Conservation (phyloP, 116 monocot species). For the Thalassia testudinum region DNA sequence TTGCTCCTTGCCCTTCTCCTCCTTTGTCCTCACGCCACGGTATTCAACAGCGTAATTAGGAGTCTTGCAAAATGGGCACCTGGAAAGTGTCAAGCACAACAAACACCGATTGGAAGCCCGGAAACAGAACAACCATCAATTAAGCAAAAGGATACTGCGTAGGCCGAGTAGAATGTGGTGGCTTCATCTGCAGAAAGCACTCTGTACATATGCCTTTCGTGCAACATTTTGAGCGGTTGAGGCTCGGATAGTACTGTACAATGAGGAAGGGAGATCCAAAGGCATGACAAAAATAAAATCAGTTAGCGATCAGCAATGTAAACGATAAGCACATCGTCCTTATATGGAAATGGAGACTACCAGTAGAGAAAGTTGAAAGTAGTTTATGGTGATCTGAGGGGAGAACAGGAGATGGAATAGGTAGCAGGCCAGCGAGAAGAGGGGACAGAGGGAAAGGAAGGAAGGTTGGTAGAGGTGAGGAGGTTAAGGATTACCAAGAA, state of each 20-base stretch:
- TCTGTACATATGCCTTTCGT: constrained; percentile 77
- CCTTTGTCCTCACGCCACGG: constrained; percentile 79
- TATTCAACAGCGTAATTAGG: constrained; percentile 91
- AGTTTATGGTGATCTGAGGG: too few relatives aligned
- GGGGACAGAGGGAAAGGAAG: too few relatives aligned
- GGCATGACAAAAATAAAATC: too few relatives aligned
- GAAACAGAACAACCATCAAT: not conserved
- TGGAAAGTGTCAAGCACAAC: constrained; percentile 32
- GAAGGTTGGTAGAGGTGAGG: too few relatives aligned
- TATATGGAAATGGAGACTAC: too few relatives aligned
- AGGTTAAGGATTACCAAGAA: too few relatives aligned
- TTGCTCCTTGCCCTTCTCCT: constrained; percentile 85
- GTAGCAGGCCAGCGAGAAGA: too few relatives aligned
- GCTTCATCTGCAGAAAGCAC: constrained; percentile 90
- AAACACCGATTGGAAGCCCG: not conserved
- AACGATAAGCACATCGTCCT: too few relatives aligned
- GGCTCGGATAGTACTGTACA: constrained; percentile 87
- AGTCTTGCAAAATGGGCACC: constrained; percentile 93
- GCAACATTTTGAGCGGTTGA: constrained; percentile 89
- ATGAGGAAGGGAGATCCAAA: too few relatives aligned
- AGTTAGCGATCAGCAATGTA: too few relatives aligned
- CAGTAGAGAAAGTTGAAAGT: too few relatives aligned
- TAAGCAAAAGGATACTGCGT: constrained; percentile 72
- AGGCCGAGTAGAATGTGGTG: constrained; percentile 47
- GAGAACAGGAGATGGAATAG: too few relatives aligned